phyloP scores from a whole-genome alignment of 192 early-diverging fungal species.

The Chytriomyces hyalinus region DNA sequence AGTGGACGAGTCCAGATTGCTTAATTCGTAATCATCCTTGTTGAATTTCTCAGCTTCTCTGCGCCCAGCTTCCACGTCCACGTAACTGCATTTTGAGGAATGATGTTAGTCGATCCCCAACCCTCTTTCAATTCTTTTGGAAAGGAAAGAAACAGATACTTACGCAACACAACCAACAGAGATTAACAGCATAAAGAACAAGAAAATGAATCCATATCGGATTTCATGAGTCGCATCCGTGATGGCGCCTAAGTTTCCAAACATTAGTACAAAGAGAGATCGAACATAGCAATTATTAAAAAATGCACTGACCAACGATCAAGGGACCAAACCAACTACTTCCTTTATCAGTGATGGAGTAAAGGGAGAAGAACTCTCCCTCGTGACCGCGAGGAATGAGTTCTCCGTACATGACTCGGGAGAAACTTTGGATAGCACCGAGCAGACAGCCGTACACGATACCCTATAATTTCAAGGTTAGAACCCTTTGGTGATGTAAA shows the following conservation, averaged over 20 bases:
- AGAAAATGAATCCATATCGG: conserved; percentile 29
- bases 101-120: neutral
- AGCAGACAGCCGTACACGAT: conserved; percentile 34
- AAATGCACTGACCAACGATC: conserved; percentile 30
- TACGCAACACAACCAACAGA: conserved; percentile 2
- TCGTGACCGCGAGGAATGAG: conserved; percentile 44
- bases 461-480: neutral
- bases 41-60: neutral
- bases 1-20: neutral
- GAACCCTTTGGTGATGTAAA: too few species aligned
- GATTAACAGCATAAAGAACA: conserved; percentile 21
- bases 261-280: neutral
- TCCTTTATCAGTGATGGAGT: conserved; percentile 48
- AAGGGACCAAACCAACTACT: conserved; percentile 45
- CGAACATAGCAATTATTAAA: neutral
- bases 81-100: neutral
- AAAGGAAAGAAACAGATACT: neutral
- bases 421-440: conserved; percentile 37
- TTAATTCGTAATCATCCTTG: neutral
- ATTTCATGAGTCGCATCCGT: conserved; percentile 47
- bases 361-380: conserved; percentile 48
- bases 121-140: neutral
- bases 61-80: neutral
- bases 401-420: conserved; percentile 39
- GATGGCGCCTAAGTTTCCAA: conserved; percentile 47